phyloP scores from a whole-genome alignment of 306 rosid species.

The Alnus rubra region DNA sequence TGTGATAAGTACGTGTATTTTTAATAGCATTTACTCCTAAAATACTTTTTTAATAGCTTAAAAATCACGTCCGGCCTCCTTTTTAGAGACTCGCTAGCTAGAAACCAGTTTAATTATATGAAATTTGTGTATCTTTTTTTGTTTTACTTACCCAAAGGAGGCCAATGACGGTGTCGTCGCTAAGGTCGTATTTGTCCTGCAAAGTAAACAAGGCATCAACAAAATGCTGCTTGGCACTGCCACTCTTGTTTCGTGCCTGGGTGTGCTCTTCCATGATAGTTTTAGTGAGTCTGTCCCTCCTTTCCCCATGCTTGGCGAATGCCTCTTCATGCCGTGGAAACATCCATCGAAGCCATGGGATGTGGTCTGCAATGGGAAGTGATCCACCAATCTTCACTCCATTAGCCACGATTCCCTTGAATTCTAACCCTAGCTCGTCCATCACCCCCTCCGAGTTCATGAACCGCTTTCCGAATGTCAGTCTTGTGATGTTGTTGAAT shows the following conservation, averaged over 20 bases:
- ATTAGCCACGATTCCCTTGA: constrained; percentile 64
- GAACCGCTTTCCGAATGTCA: constrained; percentile 89
- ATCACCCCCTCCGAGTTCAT: constrained; percentile 62
- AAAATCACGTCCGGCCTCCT: too few relatives aligned
- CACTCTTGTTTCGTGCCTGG: constrained; percentile 53
- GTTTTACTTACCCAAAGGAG: constrained; percentile 68
- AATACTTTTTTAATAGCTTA: too few relatives aligned
- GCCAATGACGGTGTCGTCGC: constrained; percentile 89
- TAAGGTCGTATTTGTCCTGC: constrained; percentile 75
- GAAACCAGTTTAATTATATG: too few relatives aligned
- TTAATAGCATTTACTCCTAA: too few relatives aligned
- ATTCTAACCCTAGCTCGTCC: constrained; percentile 74
- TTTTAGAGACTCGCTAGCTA: too few relatives aligned
- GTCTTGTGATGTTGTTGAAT: constrained; percentile 88
- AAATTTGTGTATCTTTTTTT: not conserved
- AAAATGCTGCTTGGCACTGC: constrained; percentile 79
- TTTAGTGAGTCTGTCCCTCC: constrained; percentile 69
- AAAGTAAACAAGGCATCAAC: constrained; percentile 84
- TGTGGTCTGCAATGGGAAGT: constrained; percentile 76
- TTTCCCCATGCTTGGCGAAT: constrained; percentile 71
- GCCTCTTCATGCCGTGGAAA: constrained; percentile 86
- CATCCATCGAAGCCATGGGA: constrained; percentile 90
- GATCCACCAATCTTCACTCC: constrained; percentile 86
- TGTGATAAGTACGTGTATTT: too few relatives aligned
- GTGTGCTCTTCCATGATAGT: constrained; percentile 92